Evolutionary conservation across 1,284 basidiomycete genomes (phyloP).

Genomic region (Ceratobasidium sp.): DNA sequence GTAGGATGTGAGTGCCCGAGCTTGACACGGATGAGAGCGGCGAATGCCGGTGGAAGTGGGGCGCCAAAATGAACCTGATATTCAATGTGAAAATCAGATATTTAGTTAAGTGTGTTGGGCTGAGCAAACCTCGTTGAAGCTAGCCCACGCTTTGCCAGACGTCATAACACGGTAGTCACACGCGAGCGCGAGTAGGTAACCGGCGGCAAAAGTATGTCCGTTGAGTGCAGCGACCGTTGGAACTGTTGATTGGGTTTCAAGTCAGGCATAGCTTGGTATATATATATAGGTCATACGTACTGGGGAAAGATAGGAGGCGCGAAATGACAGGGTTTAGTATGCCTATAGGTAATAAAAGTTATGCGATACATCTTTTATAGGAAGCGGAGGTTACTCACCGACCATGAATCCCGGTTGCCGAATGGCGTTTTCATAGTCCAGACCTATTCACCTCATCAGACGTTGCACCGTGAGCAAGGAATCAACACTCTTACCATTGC

Average conservation of each 20-base stretch:
- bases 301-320: slow-evolving; percentile 76
- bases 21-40: slow-evolving; percentile 76
- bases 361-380: neutral
- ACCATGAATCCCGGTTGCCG: slow-evolving; percentile 81
- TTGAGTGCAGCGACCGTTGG: slow-evolving; percentile 91
- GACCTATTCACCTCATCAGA: slow-evolving; percentile 62
- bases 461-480: slow-evolving; percentile 45
- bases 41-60: slow-evolving; percentile 80
- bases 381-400: slow-evolving; percentile 60
- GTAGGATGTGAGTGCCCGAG: slow-evolving; percentile 66
- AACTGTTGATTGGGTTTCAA: slow-evolving; percentile 61
- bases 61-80: slow-evolving; percentile 85
- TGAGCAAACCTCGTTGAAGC: slow-evolving; percentile 97
- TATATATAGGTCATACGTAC: slow-evolving; percentile 60
- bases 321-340: slow-evolving; percentile 59
- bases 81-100: slow-evolving; percentile 16
- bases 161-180: slow-evolving; percentile 95
- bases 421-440: slow-evolving; percentile 77
- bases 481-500: slow-evolving; percentile 72
- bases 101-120: too few relatives aligned
- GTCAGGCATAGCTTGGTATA: too few relatives aligned
- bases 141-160: slow-evolving; percentile 80
- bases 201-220: slow-evolving; percentile 92
- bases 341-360: slow-evolving; percentile 51
- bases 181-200: slow-evolving; percentile 81